Base-by-base conservation (phyloP, 768 basidiomycete species). In the Rhodotorula diobovata region DNA sequence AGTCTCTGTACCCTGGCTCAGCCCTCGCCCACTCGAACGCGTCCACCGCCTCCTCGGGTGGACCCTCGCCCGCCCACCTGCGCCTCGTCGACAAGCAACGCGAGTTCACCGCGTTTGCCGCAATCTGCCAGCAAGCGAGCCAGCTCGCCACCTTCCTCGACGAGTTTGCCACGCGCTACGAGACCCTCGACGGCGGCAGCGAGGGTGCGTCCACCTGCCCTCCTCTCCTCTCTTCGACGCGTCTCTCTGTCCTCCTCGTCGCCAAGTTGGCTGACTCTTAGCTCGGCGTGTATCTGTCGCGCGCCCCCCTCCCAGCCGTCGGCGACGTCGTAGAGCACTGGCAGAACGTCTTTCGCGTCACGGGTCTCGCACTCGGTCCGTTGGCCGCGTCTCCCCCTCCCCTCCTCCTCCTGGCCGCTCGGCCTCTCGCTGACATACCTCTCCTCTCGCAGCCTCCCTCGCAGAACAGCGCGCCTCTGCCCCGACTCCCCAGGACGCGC, bases 301-400 rank as follows among this genome's bases (percentile, higher is more conserved):
- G n/a, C n/a, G n/a, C 23, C 0, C 41, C 15, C 14, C 37, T 0
- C 11, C 34, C 66, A 77, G 76, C 73, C 28, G 71, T 76, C 4
- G 76, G 67, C 34, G 70, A 70, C 37, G 73, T 76, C 30, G 72
- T 77, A 14, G 74, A 75, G 48, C 75, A 77, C 61, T 77, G 76
- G 76, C 72, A 76, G 57, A 77, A 74, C 65, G 72, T 76, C 35
- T 77, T 77, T 66, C 66, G 76, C n/a, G 65, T 65, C 1, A 76
- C 76, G 2, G 69, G 70, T 7, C 67, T 77, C 14, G 74, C 76
- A 0, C 55, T 77, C 35, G 65, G 76, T 76, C 18, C 55, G 66
- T 71, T 35, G 8, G 9, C 14, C 48, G 8, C 48, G 1, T 28
- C 23, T 10, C 48, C 20, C 48, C 12, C 8, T 46, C 48, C 5